Evolutionary conservation across 163 green algal genomes (phyloP).

Genomic region (Scenedesmus sp.): DNA sequence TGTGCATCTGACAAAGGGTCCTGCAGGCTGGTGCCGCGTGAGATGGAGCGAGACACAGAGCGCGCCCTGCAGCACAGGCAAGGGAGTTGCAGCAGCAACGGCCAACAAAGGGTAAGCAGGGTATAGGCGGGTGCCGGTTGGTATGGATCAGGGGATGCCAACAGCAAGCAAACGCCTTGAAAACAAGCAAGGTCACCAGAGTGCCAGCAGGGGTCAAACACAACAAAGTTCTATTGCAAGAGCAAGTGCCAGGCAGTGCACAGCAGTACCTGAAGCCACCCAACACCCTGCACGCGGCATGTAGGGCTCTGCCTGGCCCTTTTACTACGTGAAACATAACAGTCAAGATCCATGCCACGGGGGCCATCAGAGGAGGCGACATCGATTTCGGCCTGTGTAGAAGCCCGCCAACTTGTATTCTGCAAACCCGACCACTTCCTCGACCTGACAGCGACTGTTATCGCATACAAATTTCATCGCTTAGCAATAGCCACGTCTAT

Average conservation of each 20-base stretch:
- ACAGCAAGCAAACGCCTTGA: background rate
- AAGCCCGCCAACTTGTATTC: background rate
- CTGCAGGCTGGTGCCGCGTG: constrained; percentile 1
- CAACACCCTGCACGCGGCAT: background rate
- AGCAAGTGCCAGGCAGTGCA: background rate
- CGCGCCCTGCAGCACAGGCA: background rate
- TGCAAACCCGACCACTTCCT: background rate
- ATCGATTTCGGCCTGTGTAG: background rate
- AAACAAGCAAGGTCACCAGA: too few relatives aligned
- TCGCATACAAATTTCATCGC: background rate
- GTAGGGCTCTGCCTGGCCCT: background rate
- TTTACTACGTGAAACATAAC: background rate
- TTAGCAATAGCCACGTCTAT: background rate
- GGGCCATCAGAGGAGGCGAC: background rate
- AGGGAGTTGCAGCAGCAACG: background rate
- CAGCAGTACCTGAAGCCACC: constrained; percentile 2
- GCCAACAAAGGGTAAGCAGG: background rate
- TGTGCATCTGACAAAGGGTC: constrained; percentile 5
- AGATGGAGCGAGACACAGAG: background rate
- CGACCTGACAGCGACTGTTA: background rate
- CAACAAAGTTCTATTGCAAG: background rate
- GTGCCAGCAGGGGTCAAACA: background rate
- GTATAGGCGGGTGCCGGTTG: background rate
- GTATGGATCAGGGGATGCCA: background rate
- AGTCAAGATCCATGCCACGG: background rate